A percentile compares a stretch with the other conserved stretches of the same genome.
Evolutionary conservation across 148 eudicot species (phyloP).

Genomic region (Fagopyrum homotropicum): DNA sequence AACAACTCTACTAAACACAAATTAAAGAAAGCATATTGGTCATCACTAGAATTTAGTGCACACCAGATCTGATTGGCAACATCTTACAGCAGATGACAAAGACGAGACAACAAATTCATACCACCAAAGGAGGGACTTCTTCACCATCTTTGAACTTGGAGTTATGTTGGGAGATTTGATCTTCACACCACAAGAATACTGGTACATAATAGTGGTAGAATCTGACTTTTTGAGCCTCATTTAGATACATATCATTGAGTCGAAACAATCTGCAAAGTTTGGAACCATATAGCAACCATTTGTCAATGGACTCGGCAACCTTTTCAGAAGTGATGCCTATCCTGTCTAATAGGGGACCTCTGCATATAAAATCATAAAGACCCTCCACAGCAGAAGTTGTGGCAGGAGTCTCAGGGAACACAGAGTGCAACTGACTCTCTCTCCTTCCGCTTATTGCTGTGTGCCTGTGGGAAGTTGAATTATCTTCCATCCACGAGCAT

Average conservation of each 20-base stretch:
- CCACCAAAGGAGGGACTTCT: slow-evolving; percentile 87
- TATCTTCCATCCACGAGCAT: slow-evolving; percentile 56
- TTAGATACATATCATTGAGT: slow-evolving; percentile 61
- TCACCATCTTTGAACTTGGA: slow-evolving; percentile 69
- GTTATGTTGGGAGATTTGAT: slow-evolving; percentile 62
- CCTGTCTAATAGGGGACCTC: slow-evolving; percentile 74
- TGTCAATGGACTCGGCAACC: slow-evolving; percentile 75
- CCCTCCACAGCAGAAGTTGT: slow-evolving; percentile 53
- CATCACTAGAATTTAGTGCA: not conserved
- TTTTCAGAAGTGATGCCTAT: slow-evolving; percentile 56
- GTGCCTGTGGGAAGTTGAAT: slow-evolving; percentile 19
- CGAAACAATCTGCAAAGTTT: slow-evolving; percentile 73
- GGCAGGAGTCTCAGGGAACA: slow-evolving; percentile 46
- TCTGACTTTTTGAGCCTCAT: slow-evolving; percentile 76
- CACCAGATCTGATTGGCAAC: slow-evolving; percentile 21
- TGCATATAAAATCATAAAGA: slow-evolving; percentile 79
- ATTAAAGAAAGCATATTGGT: not conserved
- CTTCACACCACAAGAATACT: slow-evolving; percentile 88
- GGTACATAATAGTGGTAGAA: slow-evolving; percentile 89
- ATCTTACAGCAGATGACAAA: slow-evolving; percentile 12
- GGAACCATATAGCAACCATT: slow-evolving; percentile 65
- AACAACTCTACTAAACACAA: not conserved
- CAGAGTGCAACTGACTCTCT: slow-evolving; percentile 34
- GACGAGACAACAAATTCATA: slow-evolving; percentile 19
- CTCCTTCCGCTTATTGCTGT: slow-evolving; percentile 32